Evolutionary conservation across 305 asterid genomes (phyloP), one percentile per base, ranked within the genome.

Genomic region (Fraxinus platypoda): DNA sequence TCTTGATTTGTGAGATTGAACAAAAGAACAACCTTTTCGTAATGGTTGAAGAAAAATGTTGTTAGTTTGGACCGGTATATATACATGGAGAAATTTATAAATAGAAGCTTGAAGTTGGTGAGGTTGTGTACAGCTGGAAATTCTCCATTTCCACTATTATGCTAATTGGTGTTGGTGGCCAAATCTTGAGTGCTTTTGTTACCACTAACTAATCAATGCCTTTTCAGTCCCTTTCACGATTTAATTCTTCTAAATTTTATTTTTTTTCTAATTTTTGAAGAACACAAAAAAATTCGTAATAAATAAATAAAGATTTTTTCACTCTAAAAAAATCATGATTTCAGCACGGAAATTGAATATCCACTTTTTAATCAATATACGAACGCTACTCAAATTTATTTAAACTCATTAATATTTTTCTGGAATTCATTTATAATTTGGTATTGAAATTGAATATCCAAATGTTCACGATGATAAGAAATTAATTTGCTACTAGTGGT

Each of bases 91-190:
- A 21, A 25, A 28, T 54, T 33, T 28, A 15, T n/a, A 8, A 33
- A 59, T 59, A 28, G 82, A 70, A 80, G 80, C 25, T 70, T 71
- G 30, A 66, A 35, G 78, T 52, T 76, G 87, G 84, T 83, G 62
- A 35, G 81, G 68, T 37, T 74, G 75, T 41, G 6, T 41, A 46
- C 52, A 70, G 76, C 78, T 68, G 62, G 82, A 68, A 28, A 31
- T 70, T 70, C 75, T 31, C 11, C 8, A 30, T 15, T 31, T 31
- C 41, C 76, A 71, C 46, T 71, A 15, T 4, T 17, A 13, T 17
- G 43, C 75, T 70, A 71, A 19, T 33, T 71, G 26, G 23, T 71
- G 43, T 35, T 33, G 74, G 38, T 68, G 74, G 35, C 74, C 74
- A 68, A 68, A 68, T 68, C 19, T 68, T 68, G 74, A 28, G 21